These are phyloP conservation scores for Aspergillus brunneoviolaceus DNA, from an alignment of 2,329 filamentous ascomycete species.

Conservation along the genomic window DNA sequence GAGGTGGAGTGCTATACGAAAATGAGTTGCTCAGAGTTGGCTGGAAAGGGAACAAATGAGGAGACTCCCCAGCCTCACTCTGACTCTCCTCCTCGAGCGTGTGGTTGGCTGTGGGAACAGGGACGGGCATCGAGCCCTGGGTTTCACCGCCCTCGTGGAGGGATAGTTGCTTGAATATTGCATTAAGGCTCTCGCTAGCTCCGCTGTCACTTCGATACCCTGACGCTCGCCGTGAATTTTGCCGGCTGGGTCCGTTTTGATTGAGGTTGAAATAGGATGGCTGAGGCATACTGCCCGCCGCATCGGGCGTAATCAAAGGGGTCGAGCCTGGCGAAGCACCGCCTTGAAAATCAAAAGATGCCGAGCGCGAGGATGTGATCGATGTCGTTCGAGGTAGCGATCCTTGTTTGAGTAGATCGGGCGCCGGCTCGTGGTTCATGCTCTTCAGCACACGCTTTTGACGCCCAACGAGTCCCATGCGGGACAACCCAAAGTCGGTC, in stretches of 20 bases:
- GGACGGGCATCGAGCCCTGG: constrained; percentile 35
- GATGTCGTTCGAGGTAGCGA: constrained; percentile 85
- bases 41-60: constrained; percentile 71
- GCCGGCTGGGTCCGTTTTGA: constrained; percentile 56
- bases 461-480: constrained; percentile 94
- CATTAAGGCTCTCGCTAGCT: constrained; percentile 78
- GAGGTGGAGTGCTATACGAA: constrained; percentile 47
- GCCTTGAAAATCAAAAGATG: constrained; percentile 86
- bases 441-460: constrained; percentile 88
- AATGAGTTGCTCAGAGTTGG: constrained; percentile 53
- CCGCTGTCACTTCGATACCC: constrained; percentile 88
- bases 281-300: constrained; percentile 66
- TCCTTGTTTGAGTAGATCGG: constrained; percentile 87
- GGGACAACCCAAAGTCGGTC: constrained; percentile 94
- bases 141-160: constrained; percentile 62
- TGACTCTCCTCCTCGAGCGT: constrained; percentile 74
- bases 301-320: constrained; percentile 80
- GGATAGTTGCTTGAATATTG: constrained; percentile 79
- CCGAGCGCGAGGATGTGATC: constrained; percentile 83
- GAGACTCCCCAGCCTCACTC: constrained; percentile 70
- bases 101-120: constrained; percentile 36
- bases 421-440: constrained; percentile 71
- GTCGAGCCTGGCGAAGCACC: constrained; percentile 79
- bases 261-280: constrained; percentile 85
- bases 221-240: constrained; percentile 67